Evolutionary conservation across 179 eudicot genomes (phyloP).

Genomic region (Silene vulgaris): DNA sequence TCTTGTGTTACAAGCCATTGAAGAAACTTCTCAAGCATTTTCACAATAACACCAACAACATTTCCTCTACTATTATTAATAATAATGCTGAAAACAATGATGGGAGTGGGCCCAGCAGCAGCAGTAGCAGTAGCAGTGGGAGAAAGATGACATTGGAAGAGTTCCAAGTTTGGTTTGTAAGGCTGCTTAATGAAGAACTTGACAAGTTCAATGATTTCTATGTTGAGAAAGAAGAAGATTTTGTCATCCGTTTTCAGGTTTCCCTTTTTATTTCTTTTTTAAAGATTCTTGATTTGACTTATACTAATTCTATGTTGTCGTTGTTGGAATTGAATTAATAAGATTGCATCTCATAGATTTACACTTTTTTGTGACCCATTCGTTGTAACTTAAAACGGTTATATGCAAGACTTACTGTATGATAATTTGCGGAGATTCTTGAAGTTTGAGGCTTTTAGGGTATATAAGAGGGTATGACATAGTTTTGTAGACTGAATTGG

Average conservation of each 20-base stretch:
- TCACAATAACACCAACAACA: constrained; percentile 25
- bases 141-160: constrained; percentile 33
- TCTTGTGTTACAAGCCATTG: constrained; percentile 67
- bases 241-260: constrained; percentile 86
- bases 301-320: no score
- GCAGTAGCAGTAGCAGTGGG: constrained; percentile 5
- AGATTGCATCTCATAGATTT: no score
- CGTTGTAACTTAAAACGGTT: no score
- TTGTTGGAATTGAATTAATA: no score
- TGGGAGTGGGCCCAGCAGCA: constrained; percentile 21
- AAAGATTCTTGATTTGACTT: no score
- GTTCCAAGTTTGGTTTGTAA: constrained; percentile 72
- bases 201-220: constrained; percentile 92
- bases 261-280: background rate
- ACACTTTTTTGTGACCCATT: no score
- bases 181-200: constrained; percentile 62
- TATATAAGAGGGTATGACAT: background rate
- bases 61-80: background rate
- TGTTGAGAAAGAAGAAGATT: constrained; percentile 84
- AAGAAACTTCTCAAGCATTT: constrained; percentile 71
- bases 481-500: constrained; percentile 4
- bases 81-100: background rate
- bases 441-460: background rate
- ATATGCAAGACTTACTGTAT: no score
- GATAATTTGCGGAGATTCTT: no score